Evolutionary conservation across 225 moss, liverwort and hornwort species (phyloP), one percentile per base, ranked within the genome.

Genomic region (Pseudoscleropodium purum): DNA sequence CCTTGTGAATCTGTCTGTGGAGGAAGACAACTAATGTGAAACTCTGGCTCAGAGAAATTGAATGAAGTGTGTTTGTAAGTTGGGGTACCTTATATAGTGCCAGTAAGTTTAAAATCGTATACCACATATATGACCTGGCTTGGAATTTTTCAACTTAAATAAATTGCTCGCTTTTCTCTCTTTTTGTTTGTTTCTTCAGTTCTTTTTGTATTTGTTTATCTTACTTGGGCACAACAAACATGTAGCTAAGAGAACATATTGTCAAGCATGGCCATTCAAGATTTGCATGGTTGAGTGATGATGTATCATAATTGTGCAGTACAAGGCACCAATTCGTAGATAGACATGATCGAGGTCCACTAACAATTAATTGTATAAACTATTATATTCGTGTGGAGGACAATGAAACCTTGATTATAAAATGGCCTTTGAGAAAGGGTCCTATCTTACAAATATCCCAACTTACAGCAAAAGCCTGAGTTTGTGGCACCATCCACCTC

Each of bases 151-250:
- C 1, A 15, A 23, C 1, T 34, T 54, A 14, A 52, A 36, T 1
- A 47, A 47, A 0, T 9, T 15, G 7, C 3, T 8, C 5, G 3
- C 21, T 36, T 36, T 15, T 36, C 37, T 36, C 23, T 0, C 16
- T 79, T 56, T 26, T 6, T n/a, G 11, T 17, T 27, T 37, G 25
- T 16, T 57, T 24, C 54, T 56, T 79, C 57, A 57, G 57, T 79
- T 79, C 57, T 57, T 26, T 26, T 10, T 24, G 61, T 61, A 16
- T n/a, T 79, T 57, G 17, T 37, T 79, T 56, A 26, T 25, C 57
- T 59, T 23, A 10, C 23, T 57, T 4, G n/a, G 57, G 17, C 36
- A 11, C 36, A 15, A 3, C 52, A 6, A 36, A 24, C 4, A 3
- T 24, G 56, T 37, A 37, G 56, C 25, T 78, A 10, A 54, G 56